These are phyloP conservation scores for Litsea cubeba DNA, from an alignment of 164 flowering plant genomes.

Conservation along the genomic window DNA sequence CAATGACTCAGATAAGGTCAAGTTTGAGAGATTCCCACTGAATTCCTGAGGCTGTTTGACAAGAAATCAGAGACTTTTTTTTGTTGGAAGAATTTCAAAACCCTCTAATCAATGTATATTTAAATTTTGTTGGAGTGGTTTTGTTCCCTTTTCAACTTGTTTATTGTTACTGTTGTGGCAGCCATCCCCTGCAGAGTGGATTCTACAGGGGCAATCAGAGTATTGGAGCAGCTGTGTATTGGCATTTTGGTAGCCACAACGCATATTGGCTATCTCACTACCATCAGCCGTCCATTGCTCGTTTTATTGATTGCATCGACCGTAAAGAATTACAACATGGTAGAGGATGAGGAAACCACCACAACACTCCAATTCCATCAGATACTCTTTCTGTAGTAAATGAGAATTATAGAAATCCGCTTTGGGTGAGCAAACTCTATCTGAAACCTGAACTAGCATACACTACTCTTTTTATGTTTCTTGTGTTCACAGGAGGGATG, in stretches of 20 bases:
- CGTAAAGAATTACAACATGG: conserved; percentile 46
- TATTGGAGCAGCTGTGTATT: conserved; percentile 87
- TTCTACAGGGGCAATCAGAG: conserved; percentile 93
- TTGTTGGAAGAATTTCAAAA: too few species aligned
- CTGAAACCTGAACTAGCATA: too few species aligned
- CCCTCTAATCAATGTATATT: too few species aligned
- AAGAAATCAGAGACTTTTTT: too few species aligned
- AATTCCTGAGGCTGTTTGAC: too few species aligned
- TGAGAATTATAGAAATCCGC: too few species aligned
- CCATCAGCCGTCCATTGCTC: conserved; percentile 74
- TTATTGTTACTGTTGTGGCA: neutral
- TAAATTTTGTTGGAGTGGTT: neutral
- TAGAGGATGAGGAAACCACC: conserved; percentile 17
- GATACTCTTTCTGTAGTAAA: too few species aligned
- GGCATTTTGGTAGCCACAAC: conserved; percentile 71
- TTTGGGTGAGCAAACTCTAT: too few species aligned
- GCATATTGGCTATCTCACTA: conserved; percentile 46
- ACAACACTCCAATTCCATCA: neutral
- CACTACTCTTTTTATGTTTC: too few species aligned
- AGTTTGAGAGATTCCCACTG: too few species aligned
- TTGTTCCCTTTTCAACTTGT: neutral
- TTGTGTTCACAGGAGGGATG: too few species aligned
- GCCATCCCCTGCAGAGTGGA: conserved; percentile 56
- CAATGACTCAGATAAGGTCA: too few species aligned
- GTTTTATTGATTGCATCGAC: conserved; percentile 45